A percentile compares a stretch with the other conserved stretches of the same genome.
These are phyloP conservation scores for Suillus subaureus DNA, from an alignment of 768 basidiomycete genomes.

Conservation along the genomic window DNA sequence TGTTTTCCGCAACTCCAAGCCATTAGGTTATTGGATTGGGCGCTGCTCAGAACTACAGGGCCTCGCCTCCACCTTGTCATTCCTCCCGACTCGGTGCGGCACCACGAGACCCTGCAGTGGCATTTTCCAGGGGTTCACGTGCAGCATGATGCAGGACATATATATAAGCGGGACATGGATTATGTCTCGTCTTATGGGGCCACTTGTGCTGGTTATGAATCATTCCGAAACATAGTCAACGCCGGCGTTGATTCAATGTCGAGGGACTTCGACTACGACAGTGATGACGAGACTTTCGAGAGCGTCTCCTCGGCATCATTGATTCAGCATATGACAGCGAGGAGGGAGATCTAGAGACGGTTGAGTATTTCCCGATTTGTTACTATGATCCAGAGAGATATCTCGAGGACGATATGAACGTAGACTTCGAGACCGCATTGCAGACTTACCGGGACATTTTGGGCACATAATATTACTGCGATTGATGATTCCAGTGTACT, in stretches of 20 bases:
- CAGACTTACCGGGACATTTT: neutral
- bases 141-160: conserved; percentile 2
- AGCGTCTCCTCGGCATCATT: neutral
- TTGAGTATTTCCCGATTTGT: neutral
- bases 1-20: conserved; percentile 7
- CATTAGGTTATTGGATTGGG: conserved; percentile 6
- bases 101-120: neutral
- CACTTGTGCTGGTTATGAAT: neutral
- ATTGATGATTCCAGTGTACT: neutral
- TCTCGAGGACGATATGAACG: neutral
- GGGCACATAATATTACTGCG: neutral
- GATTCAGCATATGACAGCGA: conserved; percentile 14
- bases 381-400: neutral
- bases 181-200: neutral
- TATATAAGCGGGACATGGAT: conserved; percentile 11
- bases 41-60: conserved; percentile 2
- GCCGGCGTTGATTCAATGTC: neutral
- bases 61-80: neutral
- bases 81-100: neutral
- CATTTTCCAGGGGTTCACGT: conserved; percentile 9
- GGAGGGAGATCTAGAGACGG: conserved; percentile 8
- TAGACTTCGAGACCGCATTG: neutral
- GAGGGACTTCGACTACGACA: neutral
- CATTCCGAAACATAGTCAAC: neutral
- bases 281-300: conserved; percentile 3